Evolutionary conservation across 257 asterid species (phyloP).

Genomic region (Scutellaria baicalensis): DNA sequence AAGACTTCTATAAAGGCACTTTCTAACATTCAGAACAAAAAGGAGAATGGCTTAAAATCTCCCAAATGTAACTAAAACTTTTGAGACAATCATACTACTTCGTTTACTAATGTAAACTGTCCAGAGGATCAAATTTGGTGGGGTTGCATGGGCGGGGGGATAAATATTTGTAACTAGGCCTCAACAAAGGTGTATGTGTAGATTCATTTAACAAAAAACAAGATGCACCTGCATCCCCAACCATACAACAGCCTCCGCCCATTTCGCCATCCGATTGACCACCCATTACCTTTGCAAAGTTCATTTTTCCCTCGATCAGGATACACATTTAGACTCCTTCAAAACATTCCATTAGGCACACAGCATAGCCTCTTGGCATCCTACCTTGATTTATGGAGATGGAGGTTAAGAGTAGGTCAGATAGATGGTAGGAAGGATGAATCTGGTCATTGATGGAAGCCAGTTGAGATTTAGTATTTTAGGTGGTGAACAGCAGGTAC

Average conservation of each 20-base stretch:
- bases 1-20: constrained; percentile 9
- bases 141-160: not conserved
- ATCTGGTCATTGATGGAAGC: not conserved
- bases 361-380: not conserved
- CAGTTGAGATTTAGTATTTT: not conserved
- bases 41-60: not conserved
- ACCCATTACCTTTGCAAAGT: not conserved
- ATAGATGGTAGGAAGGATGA: not conserved
- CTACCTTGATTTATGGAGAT: not conserved
- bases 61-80: not conserved
- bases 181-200: not conserved
- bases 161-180: not conserved
- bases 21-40: constrained; percentile 6
- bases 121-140: not conserved
- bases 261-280: not conserved
- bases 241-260: not conserved
- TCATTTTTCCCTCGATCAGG: not conserved
- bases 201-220: not conserved
- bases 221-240: not conserved
- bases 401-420: not conserved
- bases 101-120: not conserved
- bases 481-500: not conserved
- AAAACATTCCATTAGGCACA: not conserved
- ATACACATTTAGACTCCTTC: not conserved
- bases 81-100: not conserved